phyloP scores from a whole-genome alignment of 192 early-diverging fungal species.

The Helicostylum pulchrum region DNA sequence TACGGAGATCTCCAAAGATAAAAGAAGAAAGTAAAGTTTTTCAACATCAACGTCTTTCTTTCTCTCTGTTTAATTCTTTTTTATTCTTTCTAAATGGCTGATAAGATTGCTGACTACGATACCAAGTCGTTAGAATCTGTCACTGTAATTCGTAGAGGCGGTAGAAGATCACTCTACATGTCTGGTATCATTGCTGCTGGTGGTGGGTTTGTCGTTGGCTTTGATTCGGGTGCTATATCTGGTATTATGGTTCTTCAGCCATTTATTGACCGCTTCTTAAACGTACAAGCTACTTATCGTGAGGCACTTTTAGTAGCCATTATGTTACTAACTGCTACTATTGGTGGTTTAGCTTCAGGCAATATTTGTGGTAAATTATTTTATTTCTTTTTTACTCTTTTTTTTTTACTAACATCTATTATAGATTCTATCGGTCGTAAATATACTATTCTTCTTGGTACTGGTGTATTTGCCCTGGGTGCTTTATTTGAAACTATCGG shows the following conservation, averaged over 20 bases:
- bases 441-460: conserved; percentile 62
- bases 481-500: conserved; percentile 68
- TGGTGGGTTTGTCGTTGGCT: conserved; percentile 33
- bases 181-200: conserved; percentile 23
- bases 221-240: conserved; percentile 27
- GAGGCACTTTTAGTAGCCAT: conserved; percentile 29
- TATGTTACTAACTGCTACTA: conserved; percentile 33
- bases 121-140: background rate
- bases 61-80: background rate
- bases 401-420: background rate
- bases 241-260: conserved; percentile 21
- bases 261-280: conserved; percentile 11
- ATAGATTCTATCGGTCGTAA: conserved; percentile 53
- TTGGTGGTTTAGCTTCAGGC: conserved; percentile 28
- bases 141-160: background rate
- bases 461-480: conserved; percentile 71
- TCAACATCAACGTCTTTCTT: background rate
- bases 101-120: background rate
- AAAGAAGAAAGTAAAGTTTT: too few species aligned
- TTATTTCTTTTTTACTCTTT: background rate
- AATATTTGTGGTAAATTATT: conserved; percentile 25
- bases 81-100: background rate
- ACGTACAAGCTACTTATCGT: conserved; percentile 13
- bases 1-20: too few species aligned
- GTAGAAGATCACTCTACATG: conserved; percentile 24